These are phyloP conservation scores for Tylopilus subfusipes DNA, from an alignment of 768 basidiomycete species.

Conservation along the genomic window DNA sequence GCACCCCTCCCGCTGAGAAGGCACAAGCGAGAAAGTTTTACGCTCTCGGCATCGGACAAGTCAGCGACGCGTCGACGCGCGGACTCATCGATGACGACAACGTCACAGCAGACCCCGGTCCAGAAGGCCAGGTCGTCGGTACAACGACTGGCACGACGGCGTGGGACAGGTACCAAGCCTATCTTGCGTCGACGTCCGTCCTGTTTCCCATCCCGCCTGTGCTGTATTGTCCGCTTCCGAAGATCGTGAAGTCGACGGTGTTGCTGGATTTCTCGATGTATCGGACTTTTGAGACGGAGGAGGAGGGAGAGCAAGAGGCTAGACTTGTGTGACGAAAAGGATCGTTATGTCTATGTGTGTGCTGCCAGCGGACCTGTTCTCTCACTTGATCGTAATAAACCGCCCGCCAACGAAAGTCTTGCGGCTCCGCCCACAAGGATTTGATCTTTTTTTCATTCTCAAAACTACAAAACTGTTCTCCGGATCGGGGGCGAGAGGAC, in stretches of 20 bases:
- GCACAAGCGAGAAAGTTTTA: too few relatives aligned
- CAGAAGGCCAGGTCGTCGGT: neutral
- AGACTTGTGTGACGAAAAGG: neutral
- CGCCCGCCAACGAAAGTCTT: too few relatives aligned
- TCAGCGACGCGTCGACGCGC: neutral
- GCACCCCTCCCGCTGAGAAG: too few relatives aligned
- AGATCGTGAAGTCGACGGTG: neutral
- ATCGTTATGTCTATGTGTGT: neutral
- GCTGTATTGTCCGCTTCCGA: neutral
- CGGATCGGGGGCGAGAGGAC: too few relatives aligned
- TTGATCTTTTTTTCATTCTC: too few relatives aligned
- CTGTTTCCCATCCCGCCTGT: neutral
- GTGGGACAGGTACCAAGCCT: neutral
- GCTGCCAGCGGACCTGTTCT: too few relatives aligned
- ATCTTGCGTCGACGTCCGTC: neutral
- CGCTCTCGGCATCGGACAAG: too few relatives aligned
- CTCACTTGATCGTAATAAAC: too few relatives aligned
- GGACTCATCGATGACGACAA: neutral
- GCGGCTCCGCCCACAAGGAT: too few relatives aligned
- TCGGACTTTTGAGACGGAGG: neutral
- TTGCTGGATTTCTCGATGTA: neutral
- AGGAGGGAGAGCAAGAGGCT: neutral
- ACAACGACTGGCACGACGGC: neutral
- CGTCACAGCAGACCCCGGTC: too few relatives aligned
- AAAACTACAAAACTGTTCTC: too few relatives aligned